Evolutionary conservation across 257 asterid species (phyloP), one percentile per base, ranked within the genome.

Genomic region (Hygrophila difformis): DNA sequence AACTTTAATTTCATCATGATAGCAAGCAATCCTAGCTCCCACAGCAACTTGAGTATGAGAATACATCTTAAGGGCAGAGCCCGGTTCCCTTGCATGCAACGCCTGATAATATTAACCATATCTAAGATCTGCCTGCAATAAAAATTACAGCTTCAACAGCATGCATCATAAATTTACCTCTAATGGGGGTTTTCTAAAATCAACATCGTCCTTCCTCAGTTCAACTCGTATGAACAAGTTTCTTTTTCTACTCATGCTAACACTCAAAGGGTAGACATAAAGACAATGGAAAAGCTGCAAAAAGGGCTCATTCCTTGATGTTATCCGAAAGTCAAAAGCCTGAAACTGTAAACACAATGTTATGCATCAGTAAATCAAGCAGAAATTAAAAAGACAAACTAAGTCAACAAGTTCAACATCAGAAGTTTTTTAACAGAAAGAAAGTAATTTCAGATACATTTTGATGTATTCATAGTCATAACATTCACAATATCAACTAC

Each of bases 261-360:
- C 89, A 57, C 82, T 82, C 75, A 82, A 62, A 21, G 99, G 99
- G 70, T 86, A 78, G 59, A 86, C 89, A 80, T 86, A 91, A 46
- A 91, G 94, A 71, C 95, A 86, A 68, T 91, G 99, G 63, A 91
- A 91, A 67, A 76, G 96, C 71, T 86, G 95, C 76, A 83, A 70
- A 80, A 82, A 91, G 29, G 99, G 99, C 67, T 91, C 96, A 43
- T 86, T 91, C 78, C 96, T 91, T 39, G 93, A 80, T 12, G 93
- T 86, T 34, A 83, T 76, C 67, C 96, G 93, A 57, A 91, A 91
- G 81, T 91, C 99, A 66, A 91, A 91, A 36, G 99, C 96, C 68
- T 86, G 93, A 69, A 82, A 80, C 99, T 91, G 93, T 20, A 60
- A 62, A 74, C 39, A 29, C 49, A 33, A 33, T 2, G 2, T 33